A percentile compares a stretch with the other conserved stretches of the same genome.
phyloP scores from a whole-genome alignment of 129 eudicot genomes.

The Heracleum sosnowskyi region DNA sequence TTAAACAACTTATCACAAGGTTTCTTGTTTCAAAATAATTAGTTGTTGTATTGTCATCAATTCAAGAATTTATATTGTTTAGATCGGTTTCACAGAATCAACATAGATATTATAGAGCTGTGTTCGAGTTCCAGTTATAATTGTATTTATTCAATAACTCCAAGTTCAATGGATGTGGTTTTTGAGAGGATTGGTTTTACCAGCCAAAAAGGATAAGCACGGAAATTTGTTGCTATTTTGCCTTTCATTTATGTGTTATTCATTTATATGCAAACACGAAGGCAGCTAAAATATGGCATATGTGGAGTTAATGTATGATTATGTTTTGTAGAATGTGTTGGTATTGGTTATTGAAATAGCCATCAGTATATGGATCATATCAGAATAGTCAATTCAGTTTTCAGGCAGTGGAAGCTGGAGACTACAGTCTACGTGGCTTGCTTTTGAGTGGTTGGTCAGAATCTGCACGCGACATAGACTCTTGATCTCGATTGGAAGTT shows the following conservation, averaged over 20 bases:
- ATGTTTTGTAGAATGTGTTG: not conserved
- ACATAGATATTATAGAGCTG: not conserved
- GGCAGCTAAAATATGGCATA: not conserved
- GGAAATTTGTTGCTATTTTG: not conserved
- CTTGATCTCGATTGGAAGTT: constrained; percentile 81
- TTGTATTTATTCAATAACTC: not conserved
- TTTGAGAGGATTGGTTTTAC: too few relatives aligned
- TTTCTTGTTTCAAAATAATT: too few relatives aligned
- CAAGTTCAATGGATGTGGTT: not conserved
- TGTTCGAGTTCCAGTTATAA: not conserved
- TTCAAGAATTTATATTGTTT: not conserved
- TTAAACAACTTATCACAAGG: too few relatives aligned
- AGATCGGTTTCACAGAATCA: not conserved
- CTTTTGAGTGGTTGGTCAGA: constrained; percentile 55
- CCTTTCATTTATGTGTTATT: not conserved
- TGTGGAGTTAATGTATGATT: not conserved
- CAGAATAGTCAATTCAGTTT: constrained; percentile 61
- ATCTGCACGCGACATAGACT: constrained; percentile 39
- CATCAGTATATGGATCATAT: constrained; percentile 57
- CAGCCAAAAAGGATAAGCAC: too few relatives aligned
- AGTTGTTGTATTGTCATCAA: not conserved
- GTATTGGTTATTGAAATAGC: constrained; percentile 26
- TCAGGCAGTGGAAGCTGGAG: constrained; percentile 71
- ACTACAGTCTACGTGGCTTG: constrained; percentile 63
- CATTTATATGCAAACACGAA: not conserved